Base-by-base conservation (phyloP, 1,284 basidiomycete genomes). In the Cerioporus squamosus region DNA sequence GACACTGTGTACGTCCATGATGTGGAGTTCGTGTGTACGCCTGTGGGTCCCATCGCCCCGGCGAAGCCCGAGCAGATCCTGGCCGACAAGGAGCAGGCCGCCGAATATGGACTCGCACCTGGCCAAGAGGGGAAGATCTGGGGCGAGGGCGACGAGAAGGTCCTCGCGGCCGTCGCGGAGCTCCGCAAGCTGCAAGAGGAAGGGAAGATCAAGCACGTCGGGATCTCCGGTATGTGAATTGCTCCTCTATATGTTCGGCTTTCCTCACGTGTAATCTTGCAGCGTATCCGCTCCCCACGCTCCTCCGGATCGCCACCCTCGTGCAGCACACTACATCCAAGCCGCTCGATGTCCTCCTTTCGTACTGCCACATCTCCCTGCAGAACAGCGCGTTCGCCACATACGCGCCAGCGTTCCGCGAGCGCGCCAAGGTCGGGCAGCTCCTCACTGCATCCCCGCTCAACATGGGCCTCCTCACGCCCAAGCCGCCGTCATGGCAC, bases 1-100 rank as follows among this genome's bases (percentile, higher is more conserved):
- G 95, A 97, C 68, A 82, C 84, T 1, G 92, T 96, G 1, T 96
- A 95, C 68, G 79, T 98, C 38, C 97, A 99, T 72, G 97, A 98
- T 72, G 83, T 93, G 58, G 97, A 99, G 77, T 98, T 91, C 68
- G 86, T 97, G 12, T 83, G 84, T 23, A 82, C 86, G 1, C 72
- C 77, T 47, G 78, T 88, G 46, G 72, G 79, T 23, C 82, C 85
- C 0, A 76, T 76, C 44, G 69, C 70, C 33, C 77, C 75, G 18
- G 89, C 90, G 2, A 79, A 86, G 57, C 87, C 88, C 66, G 66
- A 74, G 2, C 69, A 74, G 3, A 89, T 88, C 26, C 73, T 93
- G 31, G 71, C 68, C 10, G 76, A 77, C 31, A 71, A 68, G 10
- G 75, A 76, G 2, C 81, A 88, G 47, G 51, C 55, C 20, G 77